Evolutionary conservation across 345 rosid genomes (phyloP).

Genomic region (Populus euphratica): DNA sequence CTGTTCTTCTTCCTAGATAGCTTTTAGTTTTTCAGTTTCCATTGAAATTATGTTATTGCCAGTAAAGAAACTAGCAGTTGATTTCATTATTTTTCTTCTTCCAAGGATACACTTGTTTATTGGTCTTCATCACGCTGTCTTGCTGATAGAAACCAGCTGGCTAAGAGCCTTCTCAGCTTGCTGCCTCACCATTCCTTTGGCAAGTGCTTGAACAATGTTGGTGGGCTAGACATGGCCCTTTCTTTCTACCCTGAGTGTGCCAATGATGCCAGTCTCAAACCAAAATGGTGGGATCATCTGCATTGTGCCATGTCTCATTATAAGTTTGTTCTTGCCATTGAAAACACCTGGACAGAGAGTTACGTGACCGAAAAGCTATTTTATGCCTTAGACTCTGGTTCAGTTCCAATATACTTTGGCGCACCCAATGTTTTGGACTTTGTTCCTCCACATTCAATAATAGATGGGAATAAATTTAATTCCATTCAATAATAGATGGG

Average conservation of each 20-base stretch:
- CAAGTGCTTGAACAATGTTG: slow-evolving; percentile 88
- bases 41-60: background rate
- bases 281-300: slow-evolving; percentile 89
- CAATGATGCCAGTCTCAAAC: slow-evolving; percentile 32
- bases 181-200: slow-evolving; percentile 89
- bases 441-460: slow-evolving; percentile 79
- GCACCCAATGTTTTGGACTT: slow-evolving; percentile 80
- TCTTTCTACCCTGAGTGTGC: slow-evolving; percentile 72
- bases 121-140: slow-evolving; percentile 98
- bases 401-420: slow-evolving; percentile 86
- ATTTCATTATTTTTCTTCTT: background rate
- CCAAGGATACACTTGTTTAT: slow-evolving; percentile 65
- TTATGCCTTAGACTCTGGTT: slow-evolving; percentile 82
- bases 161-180: slow-evolving; percentile 57
- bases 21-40: background rate
- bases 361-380: slow-evolving; percentile 93
- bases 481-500: slow-evolving; percentile 81
- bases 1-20: background rate
- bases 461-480: slow-evolving; percentile 68
- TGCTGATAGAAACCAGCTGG: slow-evolving; percentile 60
- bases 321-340: slow-evolving; percentile 88
- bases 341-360: slow-evolving; percentile 76
- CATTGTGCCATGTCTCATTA: slow-evolving; percentile 97
- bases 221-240: slow-evolving; percentile 66
- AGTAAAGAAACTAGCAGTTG: background rate